Conservation (phyloP, 306 rosid species). For the Herpetospermum pedunculosum region DNA sequence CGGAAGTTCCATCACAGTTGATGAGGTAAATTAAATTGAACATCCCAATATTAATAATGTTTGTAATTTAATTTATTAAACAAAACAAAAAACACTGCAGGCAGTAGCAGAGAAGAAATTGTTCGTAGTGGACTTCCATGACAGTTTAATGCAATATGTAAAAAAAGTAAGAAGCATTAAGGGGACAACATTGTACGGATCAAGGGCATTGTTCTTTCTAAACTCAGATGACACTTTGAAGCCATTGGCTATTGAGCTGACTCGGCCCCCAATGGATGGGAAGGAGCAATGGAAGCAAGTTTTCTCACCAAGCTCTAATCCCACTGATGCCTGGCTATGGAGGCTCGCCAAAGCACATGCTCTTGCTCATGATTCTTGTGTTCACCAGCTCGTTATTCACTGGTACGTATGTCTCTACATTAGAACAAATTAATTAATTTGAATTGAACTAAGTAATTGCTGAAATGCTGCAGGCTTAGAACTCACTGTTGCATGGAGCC, state of each 20-base stretch:
- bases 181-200: conserved; percentile 67
- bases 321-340: conserved; percentile 82
- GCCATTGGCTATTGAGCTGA: conserved; percentile 59
- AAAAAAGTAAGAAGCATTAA: conserved; percentile 32
- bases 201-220: conserved; percentile 57
- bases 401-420: conserved; percentile 24
- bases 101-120: conserved; percentile 48
- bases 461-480: conserved; percentile 60
- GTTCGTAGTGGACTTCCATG: conserved; percentile 69
- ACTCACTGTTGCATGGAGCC: conserved; percentile 79
- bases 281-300: conserved; percentile 62
- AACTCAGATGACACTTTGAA: conserved; percentile 33
- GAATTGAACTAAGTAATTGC: no score
- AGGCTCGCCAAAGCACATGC: conserved; percentile 75
- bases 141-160: conserved; percentile 49
- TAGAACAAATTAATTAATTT: not conserved
- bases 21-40: not conserved
- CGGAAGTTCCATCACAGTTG: conserved; percentile 17
- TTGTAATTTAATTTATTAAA: no score
- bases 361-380: conserved; percentile 68
- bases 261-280: conserved; percentile 49
- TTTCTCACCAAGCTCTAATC: conserved; percentile 31
- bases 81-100: no score
- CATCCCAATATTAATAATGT: not conserved
- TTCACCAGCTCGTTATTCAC: conserved; percentile 72